A percentile compares a stretch with the other conserved stretches of the same genome.
Conservation (phyloP, 1,284 basidiomycete species). For the Cryptococcus sp. region DNA sequence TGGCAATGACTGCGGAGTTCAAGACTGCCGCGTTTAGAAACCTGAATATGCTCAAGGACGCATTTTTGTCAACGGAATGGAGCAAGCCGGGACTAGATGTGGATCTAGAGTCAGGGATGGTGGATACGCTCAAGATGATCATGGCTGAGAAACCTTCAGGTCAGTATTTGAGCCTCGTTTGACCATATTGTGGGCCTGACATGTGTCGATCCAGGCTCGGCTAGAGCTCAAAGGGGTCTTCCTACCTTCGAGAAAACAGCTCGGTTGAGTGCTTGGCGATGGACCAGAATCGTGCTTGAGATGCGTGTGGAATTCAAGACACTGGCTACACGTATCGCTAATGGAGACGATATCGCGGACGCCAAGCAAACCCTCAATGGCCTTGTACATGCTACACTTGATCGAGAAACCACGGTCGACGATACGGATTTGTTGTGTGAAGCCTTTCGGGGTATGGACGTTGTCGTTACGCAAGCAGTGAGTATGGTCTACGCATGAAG, state of each 20-base stretch:
- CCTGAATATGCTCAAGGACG: conserved; percentile 48
- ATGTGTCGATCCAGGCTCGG: conserved; percentile 1
- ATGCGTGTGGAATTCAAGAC: conserved; percentile 52
- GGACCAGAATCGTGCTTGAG: conserved; percentile 48
- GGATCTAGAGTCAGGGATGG: conserved; percentile 45
- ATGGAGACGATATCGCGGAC: conserved; percentile 32
- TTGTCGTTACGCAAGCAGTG: conserved; percentile 42
- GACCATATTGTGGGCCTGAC: background rate
- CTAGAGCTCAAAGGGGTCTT: conserved; percentile 14
- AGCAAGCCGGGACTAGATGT: conserved; percentile 35
- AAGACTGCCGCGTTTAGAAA: conserved; percentile 51
- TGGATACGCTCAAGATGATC: conserved; percentile 48
- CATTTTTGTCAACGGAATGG: conserved; percentile 49
- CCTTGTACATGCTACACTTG: conserved; percentile 38
- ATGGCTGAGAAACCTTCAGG: conserved; percentile 43
- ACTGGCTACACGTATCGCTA: conserved; percentile 40
- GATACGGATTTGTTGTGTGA: conserved; percentile 50
- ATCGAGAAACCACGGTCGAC: conserved; percentile 41
- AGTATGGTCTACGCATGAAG: conserved; percentile 2
- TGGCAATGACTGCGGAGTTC: conserved; percentile 45
- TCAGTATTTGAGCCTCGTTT: background rate
- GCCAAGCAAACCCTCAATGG: conserved; percentile 37
- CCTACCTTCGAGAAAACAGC: conserved; percentile 31
- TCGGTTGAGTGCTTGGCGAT: conserved; percentile 46
- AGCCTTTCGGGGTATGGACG: conserved; percentile 46